Conservation (phyloP, 352 stramenopile species). For the Lagenidium giganteum region DNA sequence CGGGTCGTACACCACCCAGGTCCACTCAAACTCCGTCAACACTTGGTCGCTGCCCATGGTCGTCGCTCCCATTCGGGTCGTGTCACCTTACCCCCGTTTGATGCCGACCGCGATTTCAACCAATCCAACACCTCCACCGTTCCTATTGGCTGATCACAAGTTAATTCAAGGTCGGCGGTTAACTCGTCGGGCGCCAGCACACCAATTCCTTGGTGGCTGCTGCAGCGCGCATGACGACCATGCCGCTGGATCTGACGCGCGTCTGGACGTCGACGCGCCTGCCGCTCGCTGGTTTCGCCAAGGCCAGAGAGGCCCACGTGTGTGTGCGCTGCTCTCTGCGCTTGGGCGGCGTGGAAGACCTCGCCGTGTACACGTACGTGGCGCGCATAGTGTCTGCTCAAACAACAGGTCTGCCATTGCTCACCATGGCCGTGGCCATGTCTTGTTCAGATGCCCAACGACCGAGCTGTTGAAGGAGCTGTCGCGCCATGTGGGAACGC, state of each 20-base stretch:
- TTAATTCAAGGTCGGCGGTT: too few relatives aligned
- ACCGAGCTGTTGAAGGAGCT: constrained; percentile 5
- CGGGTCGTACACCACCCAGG: constrained; percentile 81
- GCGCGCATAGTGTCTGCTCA: neutral
- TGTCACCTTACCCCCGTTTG: too few relatives aligned
- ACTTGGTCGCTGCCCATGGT: constrained; percentile 9
- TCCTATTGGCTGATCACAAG: too few relatives aligned
- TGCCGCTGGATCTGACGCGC: too few relatives aligned
- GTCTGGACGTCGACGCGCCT: constrained; percentile 16
- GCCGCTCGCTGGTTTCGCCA: constrained; percentile 22
- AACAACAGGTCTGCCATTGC: too few relatives aligned
- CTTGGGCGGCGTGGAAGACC: constrained; percentile 41
- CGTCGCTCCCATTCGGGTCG: too few relatives aligned
- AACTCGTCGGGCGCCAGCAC: too few relatives aligned
- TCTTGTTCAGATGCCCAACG: constrained; percentile 12
- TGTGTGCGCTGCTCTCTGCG: constrained; percentile 71
- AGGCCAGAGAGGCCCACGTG: constrained; percentile 21
- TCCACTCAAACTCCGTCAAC: constrained; percentile 76
- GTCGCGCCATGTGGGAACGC: neutral
- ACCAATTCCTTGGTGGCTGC: constrained; percentile 9
- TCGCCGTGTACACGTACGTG: constrained; percentile 49
- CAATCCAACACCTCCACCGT: too few relatives aligned
- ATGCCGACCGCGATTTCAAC: too few relatives aligned
- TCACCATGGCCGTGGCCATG: too few relatives aligned
- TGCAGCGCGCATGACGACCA: constrained; percentile 8